Base-by-base conservation (phyloP, 495 filamentous ascomycete species). In the Aspergillus leporis region DNA sequence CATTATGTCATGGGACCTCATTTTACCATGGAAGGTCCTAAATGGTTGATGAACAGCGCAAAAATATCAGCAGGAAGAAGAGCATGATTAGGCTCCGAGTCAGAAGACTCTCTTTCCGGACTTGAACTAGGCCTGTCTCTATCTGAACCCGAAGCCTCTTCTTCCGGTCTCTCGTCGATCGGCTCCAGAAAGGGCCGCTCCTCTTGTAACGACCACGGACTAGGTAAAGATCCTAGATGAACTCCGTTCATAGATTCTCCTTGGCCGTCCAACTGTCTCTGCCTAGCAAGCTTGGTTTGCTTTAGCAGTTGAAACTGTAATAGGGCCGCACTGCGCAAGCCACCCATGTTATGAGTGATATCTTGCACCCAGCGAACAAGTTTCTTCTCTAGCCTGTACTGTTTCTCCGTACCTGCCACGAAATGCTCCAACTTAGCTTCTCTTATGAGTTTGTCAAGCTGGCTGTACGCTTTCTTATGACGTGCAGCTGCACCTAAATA, bases 401-500 rank as follows among this genome's bases (percentile, higher is more conserved):
- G 80, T 55, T 82, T 84, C 67, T 97, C 94, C 0, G 87, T 89
- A 1, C 94, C 94, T 5, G 89, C 69, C 5, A 96, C 75, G 64
- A 89, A 96, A 64, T 97, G 91, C 71, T 98, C 94, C 58, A 89
- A 89, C 66, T 92, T 97, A 4, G 93, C 87, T 66, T 98, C 94
- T 61, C 83, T 82, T 0, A 97, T 81, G 54, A 93, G 87, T 69
- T 90, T 94, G 31, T 87, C 84, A 63, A 98, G 80, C 45, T 84
- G 82, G 9, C 79, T 76, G 64, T 92, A 88, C n/a, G 84, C 83
- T 23, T 85, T 83, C 54, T 81, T 83, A 68, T 93, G 92, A 8
- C 80, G 79, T 3, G 83, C 66, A n/a, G 86, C 83, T 25, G 87
- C 85, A 32, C 82, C 79, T n/a, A 78, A 72, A 67, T 91, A 94